Conservation (phyloP, 2,329 filamentous ascomycete genomes). For the Cryphonectria radicalis region DNA sequence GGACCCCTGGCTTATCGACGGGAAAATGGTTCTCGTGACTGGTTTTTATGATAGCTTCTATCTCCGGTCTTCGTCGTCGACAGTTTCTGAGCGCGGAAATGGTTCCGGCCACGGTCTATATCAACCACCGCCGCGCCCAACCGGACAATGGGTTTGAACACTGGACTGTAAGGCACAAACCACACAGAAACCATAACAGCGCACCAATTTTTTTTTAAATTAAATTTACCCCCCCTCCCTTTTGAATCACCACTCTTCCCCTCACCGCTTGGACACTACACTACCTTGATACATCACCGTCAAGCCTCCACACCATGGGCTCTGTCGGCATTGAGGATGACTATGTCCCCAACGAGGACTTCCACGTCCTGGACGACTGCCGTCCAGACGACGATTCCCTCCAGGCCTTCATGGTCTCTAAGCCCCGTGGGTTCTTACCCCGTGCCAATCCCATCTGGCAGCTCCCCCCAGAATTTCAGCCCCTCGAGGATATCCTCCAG, state of each 20-base stretch:
- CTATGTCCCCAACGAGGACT: conserved; percentile 42
- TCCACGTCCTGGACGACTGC: conserved; percentile 67
- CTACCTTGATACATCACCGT: neutral
- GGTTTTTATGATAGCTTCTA: conserved; percentile 17
- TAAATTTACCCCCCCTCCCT: neutral
- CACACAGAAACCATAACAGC: conserved; percentile 15
- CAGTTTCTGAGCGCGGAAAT: conserved; percentile 36
- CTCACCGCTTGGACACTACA: conserved; percentile 3
- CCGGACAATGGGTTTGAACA: conserved; percentile 13
- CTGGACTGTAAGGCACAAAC: conserved; percentile 3
- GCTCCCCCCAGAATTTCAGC: conserved; percentile 74
- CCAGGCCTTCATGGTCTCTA: conserved; percentile 80
- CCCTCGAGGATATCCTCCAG: conserved; percentile 72
- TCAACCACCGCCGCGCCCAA: conserved; percentile 20
- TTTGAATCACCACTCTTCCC: conserved; percentile 19
- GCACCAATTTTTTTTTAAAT: neutral
- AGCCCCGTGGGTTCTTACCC: conserved; percentile 74
- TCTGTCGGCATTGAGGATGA: conserved; percentile 39
- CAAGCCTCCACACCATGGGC: conserved; percentile 43
- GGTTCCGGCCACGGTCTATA: conserved; percentile 42
- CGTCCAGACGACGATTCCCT: conserved; percentile 65
- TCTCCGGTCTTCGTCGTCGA: conserved; percentile 32
- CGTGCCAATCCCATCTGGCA: conserved; percentile 63
- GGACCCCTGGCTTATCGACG: conserved; percentile 26
- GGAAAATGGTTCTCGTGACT: conserved; percentile 20